A percentile compares a stretch with the other conserved stretches of the same genome.
Conservation (phyloP, 768 basidiomycete species). For the Coprinopsis strossmayeri region DNA sequence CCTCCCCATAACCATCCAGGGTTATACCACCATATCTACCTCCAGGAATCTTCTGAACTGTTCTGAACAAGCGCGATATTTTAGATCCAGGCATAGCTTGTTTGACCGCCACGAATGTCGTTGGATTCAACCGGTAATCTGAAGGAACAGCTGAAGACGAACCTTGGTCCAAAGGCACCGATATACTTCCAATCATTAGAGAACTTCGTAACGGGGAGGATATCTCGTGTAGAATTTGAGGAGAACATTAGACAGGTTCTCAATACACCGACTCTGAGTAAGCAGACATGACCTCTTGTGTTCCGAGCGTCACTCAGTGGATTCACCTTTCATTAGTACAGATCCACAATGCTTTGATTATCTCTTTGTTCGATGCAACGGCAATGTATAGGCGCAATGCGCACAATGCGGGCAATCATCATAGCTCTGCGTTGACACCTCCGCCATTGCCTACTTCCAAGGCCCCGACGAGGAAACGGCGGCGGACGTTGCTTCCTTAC, state of each 20-base stretch:
- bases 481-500: slow-evolving; percentile 65
- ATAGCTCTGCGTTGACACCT: slow-evolving; percentile 44
- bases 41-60: no score
- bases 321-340: slow-evolving; percentile 39
- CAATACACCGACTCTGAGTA: slow-evolving; percentile 47
- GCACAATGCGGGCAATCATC: background rate
- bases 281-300: slow-evolving; percentile 7
- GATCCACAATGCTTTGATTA: slow-evolving; percentile 78
- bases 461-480: slow-evolving; percentile 57
- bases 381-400: slow-evolving; percentile 48
- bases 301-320: background rate
- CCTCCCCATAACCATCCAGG: no score
- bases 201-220: slow-evolving; percentile 58
- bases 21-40: no score
- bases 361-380: slow-evolving; percentile 77
- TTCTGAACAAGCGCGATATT: no score
- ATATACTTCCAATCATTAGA: slow-evolving; percentile 60
- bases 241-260: slow-evolving; percentile 57
- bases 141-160: slow-evolving; percentile 57
- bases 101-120: slow-evolving; percentile 42
- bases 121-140: slow-evolving; percentile 69
- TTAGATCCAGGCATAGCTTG: no score
- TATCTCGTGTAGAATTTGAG: slow-evolving; percentile 73
- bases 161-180: slow-evolving; percentile 54
- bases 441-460: slow-evolving; percentile 60